phyloP scores from a whole-genome alignment of 768 basidiomycete species.

The Rubroboletus satanas region DNA sequence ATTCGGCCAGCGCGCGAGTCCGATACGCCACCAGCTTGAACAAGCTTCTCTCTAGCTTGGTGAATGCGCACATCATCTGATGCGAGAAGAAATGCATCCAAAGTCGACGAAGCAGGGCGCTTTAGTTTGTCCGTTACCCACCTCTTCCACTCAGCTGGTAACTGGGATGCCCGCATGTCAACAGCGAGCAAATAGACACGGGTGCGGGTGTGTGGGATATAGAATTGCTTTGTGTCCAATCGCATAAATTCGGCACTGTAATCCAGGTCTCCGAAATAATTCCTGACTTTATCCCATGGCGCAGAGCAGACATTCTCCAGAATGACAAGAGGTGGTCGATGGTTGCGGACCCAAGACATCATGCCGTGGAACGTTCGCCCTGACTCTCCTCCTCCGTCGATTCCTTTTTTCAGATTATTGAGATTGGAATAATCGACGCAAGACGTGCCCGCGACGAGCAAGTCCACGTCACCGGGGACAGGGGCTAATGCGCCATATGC shows the following conservation, averaged over 20 bases:
- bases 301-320: slow-evolving; percentile 92
- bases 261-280: slow-evolving; percentile 67
- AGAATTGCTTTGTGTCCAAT: slow-evolving; percentile 85
- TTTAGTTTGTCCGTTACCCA: slow-evolving; percentile 58
- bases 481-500: slow-evolving; percentile 84
- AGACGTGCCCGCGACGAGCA: slow-evolving; percentile 90
- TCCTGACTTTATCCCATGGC: slow-evolving; percentile 76
- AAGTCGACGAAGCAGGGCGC: slow-evolving; percentile 81
- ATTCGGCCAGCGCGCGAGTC: slow-evolving; percentile 70
- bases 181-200: slow-evolving; percentile 86
- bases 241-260: slow-evolving; percentile 71
- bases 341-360: slow-evolving; percentile 86
- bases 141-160: slow-evolving; percentile 69
- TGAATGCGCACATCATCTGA: slow-evolving; percentile 91
- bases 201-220: slow-evolving; percentile 92
- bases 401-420: slow-evolving; percentile 88
- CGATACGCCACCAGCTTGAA: slow-evolving; percentile 57
- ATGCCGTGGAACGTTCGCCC: slow-evolving; percentile 93
- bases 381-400: slow-evolving; percentile 88
- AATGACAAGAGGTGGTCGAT: slow-evolving; percentile 88
- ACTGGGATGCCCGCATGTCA: slow-evolving; percentile 52
- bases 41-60: slow-evolving; percentile 80
- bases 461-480: slow-evolving; percentile 88
- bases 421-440: slow-evolving; percentile 97
- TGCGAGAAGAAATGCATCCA: slow-evolving; percentile 89